Evolutionary conservation across 2,329 filamentous ascomycete genomes (phyloP).

Genomic region (Purpureocillium takamizusanense): DNA sequence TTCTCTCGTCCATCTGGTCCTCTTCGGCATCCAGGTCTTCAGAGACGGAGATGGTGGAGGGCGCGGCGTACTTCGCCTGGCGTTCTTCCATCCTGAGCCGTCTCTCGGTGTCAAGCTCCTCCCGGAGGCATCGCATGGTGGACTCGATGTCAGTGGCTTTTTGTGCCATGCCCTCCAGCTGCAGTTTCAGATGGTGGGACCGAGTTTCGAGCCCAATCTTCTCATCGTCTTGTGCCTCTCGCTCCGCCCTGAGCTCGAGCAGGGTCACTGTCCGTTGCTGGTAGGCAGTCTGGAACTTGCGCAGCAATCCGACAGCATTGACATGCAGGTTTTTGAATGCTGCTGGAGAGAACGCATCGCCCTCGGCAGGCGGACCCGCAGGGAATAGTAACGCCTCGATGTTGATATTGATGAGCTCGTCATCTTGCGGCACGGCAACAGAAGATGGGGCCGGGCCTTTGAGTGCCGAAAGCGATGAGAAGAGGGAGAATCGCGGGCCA

Average conservation of each 20-base stretch:
- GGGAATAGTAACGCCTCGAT: conserved; percentile 47
- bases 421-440: conserved; percentile 25
- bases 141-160: conserved; percentile 45
- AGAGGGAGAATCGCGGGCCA: conserved; percentile 33
- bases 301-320: conserved; percentile 46
- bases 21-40: conserved; percentile 48
- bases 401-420: conserved; percentile 47
- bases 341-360: conserved; percentile 46
- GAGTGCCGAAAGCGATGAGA: conserved; percentile 36
- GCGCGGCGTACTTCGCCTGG: conserved; percentile 12
- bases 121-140: conserved; percentile 38
- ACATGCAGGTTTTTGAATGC: conserved; percentile 53
- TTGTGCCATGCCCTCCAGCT: conserved; percentile 50
- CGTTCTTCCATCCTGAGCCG: conserved; percentile 31
- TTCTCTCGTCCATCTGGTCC: conserved; percentile 33
- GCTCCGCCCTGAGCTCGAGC: conserved; percentile 42
- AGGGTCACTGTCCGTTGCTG: conserved; percentile 41
- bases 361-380: conserved; percentile 26
- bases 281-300: conserved; percentile 50
- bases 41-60: conserved; percentile 32
- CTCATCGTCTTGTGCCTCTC: conserved; percentile 45
- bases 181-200: conserved; percentile 44
- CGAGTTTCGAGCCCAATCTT: conserved; percentile 45
- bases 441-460: conserved; percentile 16
- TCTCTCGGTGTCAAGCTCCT: conserved; percentile 44